phyloP scores from a whole-genome alignment of 208 protist species.

The Trypanosoma lewisi region DNA sequence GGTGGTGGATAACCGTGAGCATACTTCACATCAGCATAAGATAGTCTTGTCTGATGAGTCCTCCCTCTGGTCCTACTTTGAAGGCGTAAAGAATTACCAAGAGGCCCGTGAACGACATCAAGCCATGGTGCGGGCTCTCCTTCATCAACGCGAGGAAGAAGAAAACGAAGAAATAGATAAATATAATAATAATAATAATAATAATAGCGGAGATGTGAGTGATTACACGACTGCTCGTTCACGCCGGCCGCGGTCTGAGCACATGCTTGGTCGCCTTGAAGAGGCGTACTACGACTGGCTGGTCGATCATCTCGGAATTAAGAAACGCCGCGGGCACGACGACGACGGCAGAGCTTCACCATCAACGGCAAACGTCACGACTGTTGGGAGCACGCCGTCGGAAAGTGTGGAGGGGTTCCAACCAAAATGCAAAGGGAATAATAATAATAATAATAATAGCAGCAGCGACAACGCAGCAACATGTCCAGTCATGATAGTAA shows the following conservation, averaged over 20 bases:
- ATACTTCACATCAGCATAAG: neutral
- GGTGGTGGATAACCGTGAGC: neutral
- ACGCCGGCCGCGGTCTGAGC: neutral
- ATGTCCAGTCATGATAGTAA: neutral
- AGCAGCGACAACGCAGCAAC: neutral
- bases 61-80: constrained; percentile 14
- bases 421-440: neutral
- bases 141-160: constrained; percentile 7
- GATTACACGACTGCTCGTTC: neutral
- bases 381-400: neutral
- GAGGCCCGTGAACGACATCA: constrained; percentile 21
- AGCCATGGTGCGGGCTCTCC: constrained; percentile 11
- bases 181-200: neutral
- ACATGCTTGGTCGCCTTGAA: constrained; percentile 17
- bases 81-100: constrained; percentile 18
- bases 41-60: neutral
- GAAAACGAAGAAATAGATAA: constrained; percentile 5
- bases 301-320: constrained; percentile 20
- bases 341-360: neutral
- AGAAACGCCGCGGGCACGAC: neutral
- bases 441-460: too few species aligned
- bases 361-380: neutral
- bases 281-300: constrained; percentile 25
- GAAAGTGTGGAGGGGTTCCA: neutral
- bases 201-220: too few species aligned